Conservation (phyloP, 495 filamentous ascomycete species). For the Penicillium goetzii region DNA sequence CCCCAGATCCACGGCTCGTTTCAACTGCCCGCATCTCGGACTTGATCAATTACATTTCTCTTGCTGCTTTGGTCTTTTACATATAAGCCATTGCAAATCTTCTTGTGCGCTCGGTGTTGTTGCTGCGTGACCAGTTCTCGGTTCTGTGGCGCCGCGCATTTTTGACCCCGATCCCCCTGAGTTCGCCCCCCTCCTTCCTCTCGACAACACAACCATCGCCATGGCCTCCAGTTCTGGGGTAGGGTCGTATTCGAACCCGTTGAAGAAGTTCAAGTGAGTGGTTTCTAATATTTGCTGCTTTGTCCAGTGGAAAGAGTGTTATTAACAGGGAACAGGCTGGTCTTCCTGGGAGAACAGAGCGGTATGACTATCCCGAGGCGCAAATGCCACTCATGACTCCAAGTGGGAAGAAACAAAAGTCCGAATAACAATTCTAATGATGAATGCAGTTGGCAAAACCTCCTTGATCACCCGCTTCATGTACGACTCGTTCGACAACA, state of each 20-base stretch:
- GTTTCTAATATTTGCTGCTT: neutral
- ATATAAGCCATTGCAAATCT: slow-evolving; percentile 4
- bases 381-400: neutral
- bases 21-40: slow-evolving; percentile 18
- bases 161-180: slow-evolving; percentile 33
- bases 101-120: slow-evolving; percentile 3
- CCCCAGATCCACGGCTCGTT: slow-evolving; percentile 31
- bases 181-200: slow-evolving; percentile 22
- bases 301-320: neutral
- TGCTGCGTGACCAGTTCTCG: slow-evolving; percentile 8
- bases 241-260: slow-evolving; percentile 94
- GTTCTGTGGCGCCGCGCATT: slow-evolving; percentile 10
- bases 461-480: slow-evolving; percentile 99
- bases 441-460: slow-evolving; percentile 86
- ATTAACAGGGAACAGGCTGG: slow-evolving; percentile 63
- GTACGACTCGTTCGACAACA: slow-evolving; percentile 99
- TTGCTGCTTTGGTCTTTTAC: slow-evolving; percentile 7
- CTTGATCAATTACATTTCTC: slow-evolving; percentile 18
- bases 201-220: slow-evolving; percentile 25
- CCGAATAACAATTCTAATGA: slow-evolving; percentile 19
- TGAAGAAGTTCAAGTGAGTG: slow-evolving; percentile 99
- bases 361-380: slow-evolving; percentile 57
- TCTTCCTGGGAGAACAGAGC: slow-evolving; percentile 97
- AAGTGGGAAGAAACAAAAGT: neutral
- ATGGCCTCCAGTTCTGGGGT: slow-evolving; percentile 65